Percentiles rank a stretch among this genome's conserved stretches.
phyloP scores from a whole-genome alignment of 345 rosid genomes.

The Gossypium bickii region DNA sequence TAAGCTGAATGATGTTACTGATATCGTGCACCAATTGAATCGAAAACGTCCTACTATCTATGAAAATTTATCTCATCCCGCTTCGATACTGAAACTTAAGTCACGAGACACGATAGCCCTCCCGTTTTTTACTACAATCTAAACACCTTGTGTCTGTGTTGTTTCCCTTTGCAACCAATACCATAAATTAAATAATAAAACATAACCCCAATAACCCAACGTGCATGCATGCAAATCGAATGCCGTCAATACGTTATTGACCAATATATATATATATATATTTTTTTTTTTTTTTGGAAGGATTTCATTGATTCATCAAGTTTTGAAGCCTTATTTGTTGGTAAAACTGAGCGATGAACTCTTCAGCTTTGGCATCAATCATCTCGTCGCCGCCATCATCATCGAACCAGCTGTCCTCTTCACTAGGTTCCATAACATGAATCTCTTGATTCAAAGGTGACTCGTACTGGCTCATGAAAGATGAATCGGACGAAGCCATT shows the following conservation, averaged over 20 bases:
- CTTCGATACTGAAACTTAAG: not conserved
- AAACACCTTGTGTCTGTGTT: not conserved
- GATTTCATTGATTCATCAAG: not conserved
- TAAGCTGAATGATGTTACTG: too few relatives aligned
- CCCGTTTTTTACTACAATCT: too few relatives aligned
- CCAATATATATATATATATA: too few relatives aligned
- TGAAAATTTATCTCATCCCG: too few relatives aligned
- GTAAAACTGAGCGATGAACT: slow-evolving; percentile 55
- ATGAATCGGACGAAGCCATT: slow-evolving; percentile 1
- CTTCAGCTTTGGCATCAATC: slow-evolving; percentile 76
- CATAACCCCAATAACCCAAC: not conserved
- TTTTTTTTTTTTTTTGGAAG: too few relatives aligned
- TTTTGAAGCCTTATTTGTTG: slow-evolving; percentile 54
- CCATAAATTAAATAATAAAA: not conserved
- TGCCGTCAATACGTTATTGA: too few relatives aligned
- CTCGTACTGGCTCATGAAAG: slow-evolving; percentile 36
- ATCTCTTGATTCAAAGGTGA: slow-evolving; percentile 43
- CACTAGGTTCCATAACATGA: slow-evolving; percentile 1
- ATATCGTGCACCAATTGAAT: too few relatives aligned
- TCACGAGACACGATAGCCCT: too few relatives aligned
- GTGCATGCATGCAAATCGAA: not conserved
- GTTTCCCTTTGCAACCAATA: not conserved
- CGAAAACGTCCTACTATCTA: too few relatives aligned
- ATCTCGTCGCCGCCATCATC: slow-evolving; percentile 45
- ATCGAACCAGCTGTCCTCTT: slow-evolving; percentile 9